Evolutionary conservation across 768 basidiomycete genomes (phyloP), one percentile per base, ranked within the genome.

Genomic region (Suillus cothurnatus): DNA sequence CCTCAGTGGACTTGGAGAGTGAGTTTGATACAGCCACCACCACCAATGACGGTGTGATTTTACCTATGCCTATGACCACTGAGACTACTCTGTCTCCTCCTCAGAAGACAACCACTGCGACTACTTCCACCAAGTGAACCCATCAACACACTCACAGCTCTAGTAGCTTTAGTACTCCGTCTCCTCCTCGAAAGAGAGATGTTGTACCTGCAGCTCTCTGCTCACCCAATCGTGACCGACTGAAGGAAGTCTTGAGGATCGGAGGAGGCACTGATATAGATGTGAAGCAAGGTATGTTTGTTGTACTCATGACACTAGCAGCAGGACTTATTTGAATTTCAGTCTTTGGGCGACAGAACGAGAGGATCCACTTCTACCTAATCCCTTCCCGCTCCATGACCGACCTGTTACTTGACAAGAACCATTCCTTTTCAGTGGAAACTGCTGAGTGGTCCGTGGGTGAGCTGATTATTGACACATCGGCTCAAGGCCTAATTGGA

Each of bases 101-200:
- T n/a, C n/a, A n/a, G n/a, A n/a, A n/a, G n/a, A n/a, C n/a, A n/a
- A n/a, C n/a, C n/a, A n/a, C 32, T 34, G 32, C 1, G 32, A 58
- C 14, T 28, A 38, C 55, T 21, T 53, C 39, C 17, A 53, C 19
- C 32, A 63, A 63, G 31, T 11, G 53, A 50, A 19, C 34, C 36
- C 62, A 63, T 32, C 62, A 26, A 21, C 52, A 56, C 38, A 59
- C 55, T 39, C 39, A 39, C 55, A 63, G 62, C 53, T 43, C 53
- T 6, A 23, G 28, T 8, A 63, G 62, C 23, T 39, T 28, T 23
- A 4, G 28, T 45, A 58, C 21, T 38, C 19, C 32, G 3, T 34
- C 32, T 62, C 50, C 50, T 14, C 61, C 52, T 38, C 49, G 21
- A 52, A 62, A 62, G 52, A 62, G 31, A 52, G 45, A 47, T 47